Evolutionary conservation across 192 early-diverging fungal species (phyloP).

Genomic region (Entomortierella lignicola): DNA sequence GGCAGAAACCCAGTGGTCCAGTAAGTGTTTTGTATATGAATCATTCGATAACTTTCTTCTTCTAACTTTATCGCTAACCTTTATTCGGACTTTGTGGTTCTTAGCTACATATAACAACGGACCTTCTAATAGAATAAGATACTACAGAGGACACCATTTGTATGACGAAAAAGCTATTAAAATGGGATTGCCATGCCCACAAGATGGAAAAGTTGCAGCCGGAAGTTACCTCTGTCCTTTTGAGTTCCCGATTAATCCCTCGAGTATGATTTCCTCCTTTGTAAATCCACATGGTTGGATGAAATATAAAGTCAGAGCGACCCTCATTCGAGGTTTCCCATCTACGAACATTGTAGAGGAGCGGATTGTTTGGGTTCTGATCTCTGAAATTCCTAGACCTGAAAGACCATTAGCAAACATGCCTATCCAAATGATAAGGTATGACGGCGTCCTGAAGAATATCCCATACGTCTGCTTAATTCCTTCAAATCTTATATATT

Average conservation of each 20-base stretch:
- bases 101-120: too few relatives aligned
- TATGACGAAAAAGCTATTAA: neutral
- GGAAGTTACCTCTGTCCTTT: slow-evolving; percentile 7
- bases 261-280: slow-evolving; percentile 8
- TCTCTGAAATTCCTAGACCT: slow-evolving; percentile 8
- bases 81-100: too few relatives aligned
- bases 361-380: slow-evolving; percentile 8
- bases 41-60: neutral
- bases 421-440: slow-evolving; percentile 11
- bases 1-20: slow-evolving; percentile 6
- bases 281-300: neutral
- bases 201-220: slow-evolving; percentile 1
- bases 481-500: slow-evolving; percentile 8
- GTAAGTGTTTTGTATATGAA: slow-evolving; percentile 8
- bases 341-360: slow-evolving; percentile 5
- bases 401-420: neutral
- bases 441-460: neutral
- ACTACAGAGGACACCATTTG: neutral
- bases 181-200: neutral
- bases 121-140: neutral
- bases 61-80: neutral
- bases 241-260: slow-evolving; percentile 6
- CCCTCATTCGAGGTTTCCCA: slow-evolving; percentile 11
- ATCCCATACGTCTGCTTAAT: slow-evolving; percentile 24
- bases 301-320: slow-evolving; percentile 12